Percentiles rank a stretch among this genome's conserved stretches.
Evolutionary conservation across 2,329 filamentous ascomycete species (phyloP).

Genomic region (Sporothrix inflata): DNA sequence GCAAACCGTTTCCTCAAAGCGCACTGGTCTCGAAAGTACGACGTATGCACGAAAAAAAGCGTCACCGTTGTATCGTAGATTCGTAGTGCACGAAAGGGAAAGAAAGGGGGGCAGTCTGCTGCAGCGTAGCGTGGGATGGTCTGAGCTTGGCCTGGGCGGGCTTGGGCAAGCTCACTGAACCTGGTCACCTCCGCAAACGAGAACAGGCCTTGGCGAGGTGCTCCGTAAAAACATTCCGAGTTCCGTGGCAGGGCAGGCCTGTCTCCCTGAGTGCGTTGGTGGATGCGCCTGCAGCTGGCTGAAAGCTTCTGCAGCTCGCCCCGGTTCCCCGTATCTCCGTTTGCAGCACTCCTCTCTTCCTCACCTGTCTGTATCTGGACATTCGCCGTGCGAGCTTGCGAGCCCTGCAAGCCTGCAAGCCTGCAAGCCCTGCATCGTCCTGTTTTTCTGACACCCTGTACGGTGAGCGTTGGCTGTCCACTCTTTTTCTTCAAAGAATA

Average conservation of each 20-base stretch:
- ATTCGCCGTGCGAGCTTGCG: slow-evolving; percentile 11
- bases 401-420: too few species aligned
- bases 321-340: slow-evolving; percentile 1
- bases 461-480: not conserved
- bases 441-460: not conserved
- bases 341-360: not conserved
- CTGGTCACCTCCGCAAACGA: slow-evolving; percentile 18
- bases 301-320: not conserved
- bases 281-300: not conserved
- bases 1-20: not conserved
- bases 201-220: too few species aligned
- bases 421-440: not conserved
- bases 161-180: not conserved
- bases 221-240: slow-evolving; percentile 6
- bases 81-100: not conserved
- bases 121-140: slow-evolving; percentile 9
- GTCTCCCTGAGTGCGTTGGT: not conserved
- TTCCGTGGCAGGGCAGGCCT: slow-evolving; percentile 16
- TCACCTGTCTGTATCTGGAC: slow-evolving; percentile 3
- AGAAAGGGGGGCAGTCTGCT: not conserved
- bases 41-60: not conserved
- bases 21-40: not conserved
- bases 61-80: slow-evolving; percentile 11
- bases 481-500: not conserved
- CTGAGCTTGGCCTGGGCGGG: not conserved